A percentile compares a stretch with the other conserved stretches of the same genome.
Evolutionary conservation across 2,329 filamentous ascomycete genomes (phyloP).

Genomic region (Alternaria triticimaculans): DNA sequence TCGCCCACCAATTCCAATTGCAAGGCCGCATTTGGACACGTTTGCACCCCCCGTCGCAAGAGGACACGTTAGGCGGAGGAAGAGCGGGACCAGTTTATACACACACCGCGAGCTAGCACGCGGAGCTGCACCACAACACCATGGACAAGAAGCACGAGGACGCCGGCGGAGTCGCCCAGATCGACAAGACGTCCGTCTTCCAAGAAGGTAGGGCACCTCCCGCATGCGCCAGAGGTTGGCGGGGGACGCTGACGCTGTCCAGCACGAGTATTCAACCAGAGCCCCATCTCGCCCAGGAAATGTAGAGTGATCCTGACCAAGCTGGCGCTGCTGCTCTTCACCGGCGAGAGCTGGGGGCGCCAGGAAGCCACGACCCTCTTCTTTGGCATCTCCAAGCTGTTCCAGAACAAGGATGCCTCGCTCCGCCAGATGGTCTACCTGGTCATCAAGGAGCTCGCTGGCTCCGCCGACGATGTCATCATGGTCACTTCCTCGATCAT

Average conservation of each 20-base stretch:
- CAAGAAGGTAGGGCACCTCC: conserved; percentile 80
- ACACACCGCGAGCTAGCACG: conserved; percentile 28
- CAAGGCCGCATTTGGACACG: conserved; percentile 13
- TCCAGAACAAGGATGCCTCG: conserved; percentile 99
- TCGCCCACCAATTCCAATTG: conserved; percentile 13
- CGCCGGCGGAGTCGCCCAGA: conserved; percentile 92
- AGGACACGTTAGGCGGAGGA: conserved; percentile 48
- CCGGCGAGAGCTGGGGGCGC: conserved; percentile 93
- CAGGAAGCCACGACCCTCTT: conserved; percentile 98
- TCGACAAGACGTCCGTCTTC: conserved; percentile 96
- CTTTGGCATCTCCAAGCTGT: conserved; percentile 96
- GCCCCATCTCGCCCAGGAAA: conserved; percentile 94
- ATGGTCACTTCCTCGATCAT: conserved; percentile 99
- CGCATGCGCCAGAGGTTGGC: background rate
- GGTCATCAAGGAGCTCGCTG: conserved; percentile 95
- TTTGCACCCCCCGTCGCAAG: conserved; percentile 19
- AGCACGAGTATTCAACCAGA: conserved; percentile 98
- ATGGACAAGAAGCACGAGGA: conserved; percentile 97
- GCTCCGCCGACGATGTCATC: conserved; percentile 96
- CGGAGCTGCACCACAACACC: conserved; percentile 29
- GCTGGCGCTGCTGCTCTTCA: conserved; percentile 94
- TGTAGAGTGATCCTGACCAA: conserved; percentile 93
- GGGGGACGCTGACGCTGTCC: conserved; percentile 38
- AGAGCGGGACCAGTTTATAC: conserved; percentile 36
- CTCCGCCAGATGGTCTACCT: conserved; percentile 99